Base-by-base conservation (phyloP, 306 rosid genomes). In the Cicer arietinum region DNA sequence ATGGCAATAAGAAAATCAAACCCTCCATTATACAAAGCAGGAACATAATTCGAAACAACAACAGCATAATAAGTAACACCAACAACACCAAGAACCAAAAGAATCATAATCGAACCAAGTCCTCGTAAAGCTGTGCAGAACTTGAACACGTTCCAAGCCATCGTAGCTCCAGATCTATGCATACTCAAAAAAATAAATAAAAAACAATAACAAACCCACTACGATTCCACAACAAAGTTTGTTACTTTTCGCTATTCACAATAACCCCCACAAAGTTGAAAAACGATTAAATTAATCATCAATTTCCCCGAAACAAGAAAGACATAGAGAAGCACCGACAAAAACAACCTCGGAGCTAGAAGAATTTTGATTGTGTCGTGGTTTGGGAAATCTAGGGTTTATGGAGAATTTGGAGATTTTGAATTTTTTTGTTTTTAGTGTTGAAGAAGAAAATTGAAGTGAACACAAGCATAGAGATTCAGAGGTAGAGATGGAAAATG, bases 101-200 rank as follows among this genome's bases (percentile, higher is more conserved):
- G 87, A 69, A 95, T 92, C 97, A 95, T 95, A 85, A 95, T 93
- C 82, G 99, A 95, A 68, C 99, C 99, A 73, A 95, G 84, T 60
- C 98, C 99, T 69, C 99, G 90, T 20, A 95, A 83, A 79, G 94
- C 99, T 50, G 97, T 90, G 72, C 99, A 95, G 85, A 95, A 95
- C 92, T 95, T 90, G 91, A 95, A 95, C 83, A 95, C 98, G 71
- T 95, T 95, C 99, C 99, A 95, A 59, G 99, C 98, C 98, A 95
- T 95, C 53, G 97, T 83, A 45, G 87, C 91, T 64, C 96, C 99
- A 90, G 98, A 95, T 95, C 99, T 95, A 87, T 95, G 97, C 98
- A 95, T 92, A 82, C 76, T 83, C 80, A 47, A 66, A 10, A 10
- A 76, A 65, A 20, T 8, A 8, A 10, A 57, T 8, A 3, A 20